A percentile compares a stretch with the other conserved stretches of the same genome.
These are phyloP conservation scores for Suillus lakei DNA, from an alignment of 768 basidiomycete species.

Conservation along the genomic window DNA sequence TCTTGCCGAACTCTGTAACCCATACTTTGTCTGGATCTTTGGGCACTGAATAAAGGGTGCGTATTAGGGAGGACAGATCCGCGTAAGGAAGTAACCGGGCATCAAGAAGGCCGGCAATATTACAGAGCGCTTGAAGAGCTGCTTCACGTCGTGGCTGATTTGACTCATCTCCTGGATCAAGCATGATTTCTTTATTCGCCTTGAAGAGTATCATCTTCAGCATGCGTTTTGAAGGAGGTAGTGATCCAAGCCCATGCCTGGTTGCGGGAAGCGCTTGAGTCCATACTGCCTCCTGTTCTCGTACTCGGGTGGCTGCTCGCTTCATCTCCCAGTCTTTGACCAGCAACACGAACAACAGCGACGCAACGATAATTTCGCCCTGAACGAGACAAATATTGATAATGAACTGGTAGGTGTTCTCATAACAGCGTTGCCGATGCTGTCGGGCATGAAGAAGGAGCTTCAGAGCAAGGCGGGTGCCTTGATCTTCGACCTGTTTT, in stretches of 20 bases:
- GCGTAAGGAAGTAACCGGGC: slow-evolving; percentile 50
- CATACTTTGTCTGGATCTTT: slow-evolving; percentile 45
- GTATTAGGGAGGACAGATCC: slow-evolving; percentile 50
- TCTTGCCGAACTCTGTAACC: slow-evolving; percentile 31
- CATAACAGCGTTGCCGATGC: slow-evolving; percentile 57
- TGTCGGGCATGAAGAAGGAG: slow-evolving; percentile 59
- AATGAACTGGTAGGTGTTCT: slow-evolving; percentile 63
- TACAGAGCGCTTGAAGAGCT: slow-evolving; percentile 64
- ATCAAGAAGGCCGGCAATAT: slow-evolving; percentile 58
- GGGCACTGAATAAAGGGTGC: slow-evolving; percentile 51
- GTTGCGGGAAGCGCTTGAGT: slow-evolving; percentile 19
- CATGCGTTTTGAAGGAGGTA: slow-evolving; percentile 34
- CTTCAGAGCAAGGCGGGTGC: slow-evolving; percentile 54
- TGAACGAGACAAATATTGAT: slow-evolving; percentile 72
- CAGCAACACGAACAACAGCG: slow-evolving; percentile 67
- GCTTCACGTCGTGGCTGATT: slow-evolving; percentile 31
- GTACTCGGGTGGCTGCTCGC: slow-evolving; percentile 30
- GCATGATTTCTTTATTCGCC: slow-evolving; percentile 36
- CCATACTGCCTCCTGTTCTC: slow-evolving; percentile 21
- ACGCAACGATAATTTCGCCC: slow-evolving; percentile 80
- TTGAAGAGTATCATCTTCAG: slow-evolving; percentile 36
- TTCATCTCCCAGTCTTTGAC: slow-evolving; percentile 65
- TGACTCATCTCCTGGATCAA: slow-evolving; percentile 24
- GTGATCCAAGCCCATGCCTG: slow-evolving; percentile 17
- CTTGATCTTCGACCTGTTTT: slow-evolving; percentile 41